Evolutionary conservation across 106 monocot genomes (phyloP), one percentile per base, ranked within the genome.

Genomic region (Apostasia shenzhenica): DNA sequence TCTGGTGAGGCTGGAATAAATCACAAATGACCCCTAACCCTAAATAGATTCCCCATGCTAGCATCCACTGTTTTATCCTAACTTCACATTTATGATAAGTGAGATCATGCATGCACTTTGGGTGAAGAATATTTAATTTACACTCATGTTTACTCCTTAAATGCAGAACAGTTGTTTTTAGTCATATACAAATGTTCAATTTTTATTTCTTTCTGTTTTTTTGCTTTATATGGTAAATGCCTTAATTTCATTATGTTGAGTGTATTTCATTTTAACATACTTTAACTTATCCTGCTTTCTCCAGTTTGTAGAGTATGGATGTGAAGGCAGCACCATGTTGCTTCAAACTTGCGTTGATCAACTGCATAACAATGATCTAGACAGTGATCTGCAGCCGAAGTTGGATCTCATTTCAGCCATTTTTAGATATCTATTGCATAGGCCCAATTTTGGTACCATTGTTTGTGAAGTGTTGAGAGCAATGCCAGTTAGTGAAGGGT

Each of bases 241-340:
- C 4, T 46, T 38, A 37, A 56, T 48, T 64, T 45, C 37, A 12
- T 59, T 11, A 44, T 51, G 3, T 64, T 62, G 40, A 49, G 13
- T 51, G 13, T 2, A 45, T 55, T 40, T 77, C 4, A 37, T 63
- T 5, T 45, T 38, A 48, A 59, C 11, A 38, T 43, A 70, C 37
- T 14, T 52, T 8, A 37, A 65, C 37, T 13, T 56, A 45, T 55
- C 40, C 55, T 11, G 53, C 2, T 45, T 58, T 81, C 14, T 83
- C 59, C 87, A 97, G 97, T 81, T 89, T 58, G 82, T 52, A 38
- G 89, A 85, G 3, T 73, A 82, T 80, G 86, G 89, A 68, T 73
- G 57, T 66, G 92, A 97, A 66, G 89, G 70, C 9, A 71, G 79
- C 66, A 77, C 75, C 68, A 56, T 97, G 55, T 75, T 92, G 81